Conservation (phyloP, 768 basidiomycete species). For the Kwoniella newhampshirensis region DNA sequence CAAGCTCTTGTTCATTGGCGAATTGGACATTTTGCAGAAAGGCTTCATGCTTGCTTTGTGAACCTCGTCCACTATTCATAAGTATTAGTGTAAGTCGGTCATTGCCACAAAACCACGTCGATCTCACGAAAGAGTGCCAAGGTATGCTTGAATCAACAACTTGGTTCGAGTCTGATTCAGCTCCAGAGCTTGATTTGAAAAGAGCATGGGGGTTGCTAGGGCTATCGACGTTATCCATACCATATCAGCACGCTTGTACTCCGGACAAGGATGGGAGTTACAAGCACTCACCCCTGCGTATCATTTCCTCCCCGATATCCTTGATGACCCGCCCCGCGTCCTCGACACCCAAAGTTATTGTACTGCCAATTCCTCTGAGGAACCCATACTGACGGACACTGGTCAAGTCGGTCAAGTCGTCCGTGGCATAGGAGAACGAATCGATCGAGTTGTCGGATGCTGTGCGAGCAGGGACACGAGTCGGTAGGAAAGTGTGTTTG, state of each 20-base stretch:
- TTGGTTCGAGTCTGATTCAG: conserved; percentile 71
- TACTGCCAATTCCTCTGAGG: conserved; percentile 32
- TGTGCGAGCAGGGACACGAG: conserved; percentile 19
- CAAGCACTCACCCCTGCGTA: conserved; percentile 33
- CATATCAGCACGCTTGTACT: too few relatives aligned
- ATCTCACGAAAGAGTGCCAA: conserved; percentile 55
- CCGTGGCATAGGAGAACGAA: conserved; percentile 31
- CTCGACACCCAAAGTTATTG: conserved; percentile 34
- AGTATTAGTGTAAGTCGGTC: neutral
- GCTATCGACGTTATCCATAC: conserved; percentile 42
- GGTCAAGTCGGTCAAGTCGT: conserved; percentile 20
- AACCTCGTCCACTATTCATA: neutral
- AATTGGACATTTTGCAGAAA: conserved; percentile 68
- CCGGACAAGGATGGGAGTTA: too few relatives aligned
- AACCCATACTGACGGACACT: conserved; percentile 35
- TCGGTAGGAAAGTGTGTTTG: conserved; percentile 40
- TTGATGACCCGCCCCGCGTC: conserved; percentile 38
- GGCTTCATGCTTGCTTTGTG: neutral
- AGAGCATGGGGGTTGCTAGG: conserved; percentile 85
- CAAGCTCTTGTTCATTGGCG: conserved; percentile 81
- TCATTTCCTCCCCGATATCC: conserved; percentile 37
- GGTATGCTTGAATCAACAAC: conserved; percentile 74
- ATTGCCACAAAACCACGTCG: too few relatives aligned
- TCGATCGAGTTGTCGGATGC: conserved; percentile 37
- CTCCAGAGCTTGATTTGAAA: conserved; percentile 84